phyloP scores from a whole-genome alignment of 331 rosid genomes.

The Cydonia oblonga region DNA sequence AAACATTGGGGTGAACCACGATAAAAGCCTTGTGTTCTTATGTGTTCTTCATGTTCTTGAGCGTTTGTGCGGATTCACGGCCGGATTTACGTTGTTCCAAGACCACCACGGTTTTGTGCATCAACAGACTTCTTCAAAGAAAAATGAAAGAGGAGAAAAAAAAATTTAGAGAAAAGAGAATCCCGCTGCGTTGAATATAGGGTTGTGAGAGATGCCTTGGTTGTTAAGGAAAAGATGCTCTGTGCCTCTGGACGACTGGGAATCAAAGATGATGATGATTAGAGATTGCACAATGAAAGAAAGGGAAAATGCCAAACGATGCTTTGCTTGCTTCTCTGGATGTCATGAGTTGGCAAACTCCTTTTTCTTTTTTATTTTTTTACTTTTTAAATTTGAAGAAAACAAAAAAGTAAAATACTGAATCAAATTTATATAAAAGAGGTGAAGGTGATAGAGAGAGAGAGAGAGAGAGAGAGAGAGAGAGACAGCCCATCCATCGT shows the following conservation, averaged over 20 bases:
- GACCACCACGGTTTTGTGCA: too few relatives aligned
- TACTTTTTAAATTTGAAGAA: not conserved
- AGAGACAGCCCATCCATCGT: slow-evolving; percentile 21
- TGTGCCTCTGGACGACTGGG: not conserved
- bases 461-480: not conserved
- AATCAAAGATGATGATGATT: not conserved
- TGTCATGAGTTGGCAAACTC: slow-evolving; percentile 45
- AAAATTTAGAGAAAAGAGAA: too few relatives aligned
- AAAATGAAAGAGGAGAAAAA: too few relatives aligned
- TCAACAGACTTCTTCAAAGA: too few relatives aligned
- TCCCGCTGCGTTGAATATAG: not conserved
- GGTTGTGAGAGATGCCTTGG: not conserved
- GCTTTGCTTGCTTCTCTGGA: slow-evolving; percentile 43
- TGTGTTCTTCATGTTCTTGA: too few relatives aligned
- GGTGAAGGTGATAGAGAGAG: slow-evolving; percentile 11
- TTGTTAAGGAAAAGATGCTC: slow-evolving; percentile 12
- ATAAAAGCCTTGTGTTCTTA: too few relatives aligned
- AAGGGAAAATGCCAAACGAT: slow-evolving; percentile 27
- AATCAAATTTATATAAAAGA: not conserved
- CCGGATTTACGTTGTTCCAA: too few relatives aligned
- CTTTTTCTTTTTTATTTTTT: not conserved
- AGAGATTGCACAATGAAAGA: not conserved
- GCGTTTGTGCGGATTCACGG: too few relatives aligned
- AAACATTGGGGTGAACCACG: too few relatives aligned
- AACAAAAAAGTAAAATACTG: too few relatives aligned